Evolutionary conservation across 1,284 basidiomycete species (phyloP).

Genomic region (Ceratobasidium sp.): DNA sequence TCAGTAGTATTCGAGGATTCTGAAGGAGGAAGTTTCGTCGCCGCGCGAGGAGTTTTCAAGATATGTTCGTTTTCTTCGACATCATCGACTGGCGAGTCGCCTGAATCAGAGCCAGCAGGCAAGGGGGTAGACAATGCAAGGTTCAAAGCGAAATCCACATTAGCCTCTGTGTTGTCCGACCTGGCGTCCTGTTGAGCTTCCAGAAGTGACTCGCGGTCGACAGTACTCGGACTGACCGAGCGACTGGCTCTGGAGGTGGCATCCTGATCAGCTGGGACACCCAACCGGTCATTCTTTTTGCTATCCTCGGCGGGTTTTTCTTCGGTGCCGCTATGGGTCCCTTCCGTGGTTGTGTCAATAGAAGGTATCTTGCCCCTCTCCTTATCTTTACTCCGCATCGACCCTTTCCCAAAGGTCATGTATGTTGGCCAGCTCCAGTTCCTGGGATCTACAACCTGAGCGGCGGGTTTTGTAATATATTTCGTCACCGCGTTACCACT

Average conservation of each 20-base stretch:
- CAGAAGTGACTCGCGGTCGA: constrained; percentile 33
- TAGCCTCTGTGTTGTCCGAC: neutral
- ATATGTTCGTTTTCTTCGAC: neutral
- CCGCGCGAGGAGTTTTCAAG: neutral
- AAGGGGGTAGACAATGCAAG: neutral
- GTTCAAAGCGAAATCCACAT: neutral
- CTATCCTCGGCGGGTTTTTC: neutral
- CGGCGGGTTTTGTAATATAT: constrained; percentile 58
- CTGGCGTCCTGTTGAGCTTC: constrained; percentile 24
- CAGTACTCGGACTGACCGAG: constrained; percentile 31
- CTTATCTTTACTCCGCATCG: constrained; percentile 10
- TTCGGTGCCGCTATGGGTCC: neutral
- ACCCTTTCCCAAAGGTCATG: constrained; percentile 61
- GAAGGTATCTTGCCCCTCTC: constrained; percentile 20
- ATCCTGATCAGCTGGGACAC: constrained; percentile 11
- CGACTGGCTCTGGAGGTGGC: constrained; percentile 12
- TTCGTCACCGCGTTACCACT: constrained; percentile 46
- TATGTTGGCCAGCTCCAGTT: constrained; percentile 79
- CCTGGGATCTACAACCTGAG: constrained; percentile 63
- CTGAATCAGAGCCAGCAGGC: constrained; percentile 18
- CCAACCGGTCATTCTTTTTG: constrained; percentile 4
- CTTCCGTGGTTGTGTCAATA: neutral
- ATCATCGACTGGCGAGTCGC: neutral
- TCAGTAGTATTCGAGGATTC: neutral
- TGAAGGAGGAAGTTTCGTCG: neutral